These are phyloP conservation scores for Arthrinium phaeospermum DNA, from an alignment of 2,329 filamentous ascomycete genomes.

Conservation along the genomic window DNA sequence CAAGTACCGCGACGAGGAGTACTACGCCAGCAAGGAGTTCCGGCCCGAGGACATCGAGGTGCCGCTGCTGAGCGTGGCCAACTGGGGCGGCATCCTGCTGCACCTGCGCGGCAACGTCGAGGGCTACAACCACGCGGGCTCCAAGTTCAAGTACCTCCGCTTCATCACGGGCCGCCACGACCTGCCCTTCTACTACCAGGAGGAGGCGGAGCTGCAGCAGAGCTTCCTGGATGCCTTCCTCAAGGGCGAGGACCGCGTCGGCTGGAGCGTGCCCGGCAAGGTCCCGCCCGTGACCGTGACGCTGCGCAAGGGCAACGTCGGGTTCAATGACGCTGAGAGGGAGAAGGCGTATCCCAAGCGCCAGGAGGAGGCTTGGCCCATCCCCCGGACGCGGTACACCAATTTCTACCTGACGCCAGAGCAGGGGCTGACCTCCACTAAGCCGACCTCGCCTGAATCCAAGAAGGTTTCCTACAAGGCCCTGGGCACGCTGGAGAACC, in stretches of 20 bases:
- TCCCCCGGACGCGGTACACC: conserved; percentile 68
- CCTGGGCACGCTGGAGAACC: conserved; percentile 60
- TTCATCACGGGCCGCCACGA: conserved; percentile 75
- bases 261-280: conserved; percentile 65
- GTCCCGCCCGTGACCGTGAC: conserved; percentile 65
- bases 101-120: conserved; percentile 73
- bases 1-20: conserved; percentile 65
- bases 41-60: conserved; percentile 69
- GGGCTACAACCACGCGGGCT: conserved; percentile 68
- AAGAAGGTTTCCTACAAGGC: conserved; percentile 60
- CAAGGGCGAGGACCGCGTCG: conserved; percentile 66
- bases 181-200: conserved; percentile 73
- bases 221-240: conserved; percentile 75
- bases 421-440: conserved; percentile 43
- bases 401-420: conserved; percentile 63
- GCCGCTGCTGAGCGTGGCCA: conserved; percentile 69
- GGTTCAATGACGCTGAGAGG: conserved; percentile 66
- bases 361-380: conserved; percentile 69
- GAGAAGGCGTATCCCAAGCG: conserved; percentile 63
- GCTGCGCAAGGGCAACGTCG: conserved; percentile 69
- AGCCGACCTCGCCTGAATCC: conserved; percentile 31
- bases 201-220: conserved; percentile 70
- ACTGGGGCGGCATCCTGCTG: conserved; percentile 74
- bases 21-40: conserved; percentile 71
- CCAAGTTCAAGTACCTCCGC: conserved; percentile 70